Base-by-base conservation (phyloP, 768 basidiomycete species). In the Boletellus ananas region DNA sequence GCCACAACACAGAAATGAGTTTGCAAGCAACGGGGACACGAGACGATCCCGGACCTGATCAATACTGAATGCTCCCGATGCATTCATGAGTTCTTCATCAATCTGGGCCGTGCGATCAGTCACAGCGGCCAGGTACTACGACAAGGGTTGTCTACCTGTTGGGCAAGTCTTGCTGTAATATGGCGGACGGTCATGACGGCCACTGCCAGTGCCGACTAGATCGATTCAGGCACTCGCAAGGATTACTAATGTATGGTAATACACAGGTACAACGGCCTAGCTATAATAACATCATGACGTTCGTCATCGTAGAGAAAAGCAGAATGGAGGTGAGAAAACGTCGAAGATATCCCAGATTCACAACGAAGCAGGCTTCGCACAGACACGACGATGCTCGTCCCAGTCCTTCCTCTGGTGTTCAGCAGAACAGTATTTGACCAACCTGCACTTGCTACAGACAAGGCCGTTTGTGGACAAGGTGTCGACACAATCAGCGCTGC, bases 61-160 rank as follows among this genome's bases (percentile, higher is more conserved):
- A 37, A 98, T 72, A 65, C 91, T 94, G 75, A 95, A 98, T 5
- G 93, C 93, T 1, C 94, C 94, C n/a, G 76, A 72, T 3, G 78
- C 52, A 55, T 78, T 83, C 95, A 98, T 97, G 42, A 98, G 82
- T 63, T 96, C 90, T 61, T 90, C 87, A 61, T 98, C 95, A 45
- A 98, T 94, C 90, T 94, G 58, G n/a, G 11, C 35, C 17, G 18
- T 18, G 4, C 3, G 1, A 33, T 54, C 27, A 40, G 20, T 41
- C 27, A 39, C 12, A 12, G 16, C 14, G n/a, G 33, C n/a, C 13
- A 21, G 13, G 10, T 27, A 39, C 12, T 10, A 43, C n/a, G 35
- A 11, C 29, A 29, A 33, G 41, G 11, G 42, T 11, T 3, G 20
- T 21, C 21, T 52, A 84, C 90, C 72, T 90, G 86, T 65, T 90